A percentile compares a stretch with the other conserved stretches of the same genome.
Conservation (phyloP, 129 eudicot species). For the Chrysanthemum lavandulifolium region DNA sequence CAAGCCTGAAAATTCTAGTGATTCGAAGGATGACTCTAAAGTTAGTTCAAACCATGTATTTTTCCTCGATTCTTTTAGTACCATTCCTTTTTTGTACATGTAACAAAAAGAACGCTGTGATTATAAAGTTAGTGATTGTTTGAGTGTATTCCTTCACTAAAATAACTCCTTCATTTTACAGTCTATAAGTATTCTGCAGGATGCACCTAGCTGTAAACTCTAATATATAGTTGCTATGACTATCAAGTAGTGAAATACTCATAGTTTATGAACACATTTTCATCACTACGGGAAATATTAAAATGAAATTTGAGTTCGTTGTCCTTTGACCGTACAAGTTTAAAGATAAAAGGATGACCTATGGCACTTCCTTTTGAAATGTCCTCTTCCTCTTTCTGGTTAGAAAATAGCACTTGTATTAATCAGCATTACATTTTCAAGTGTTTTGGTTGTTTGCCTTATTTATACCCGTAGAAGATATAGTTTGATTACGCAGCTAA, state of each 20-base stretch:
- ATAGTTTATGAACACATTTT: too few relatives aligned
- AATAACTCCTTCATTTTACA: constrained; percentile 20
- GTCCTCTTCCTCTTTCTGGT: too few relatives aligned
- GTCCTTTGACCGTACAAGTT: too few relatives aligned
- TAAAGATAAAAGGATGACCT: too few relatives aligned
- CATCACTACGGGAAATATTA: too few relatives aligned
- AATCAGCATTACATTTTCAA: too few relatives aligned
- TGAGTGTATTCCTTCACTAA: not conserved
- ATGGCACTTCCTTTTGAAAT: too few relatives aligned
- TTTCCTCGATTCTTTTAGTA: constrained; percentile 15
- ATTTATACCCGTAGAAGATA: too few relatives aligned
- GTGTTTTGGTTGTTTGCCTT: too few relatives aligned
- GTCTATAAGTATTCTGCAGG: not conserved
- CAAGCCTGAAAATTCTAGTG: constrained; percentile 45
- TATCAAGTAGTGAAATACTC: not conserved
- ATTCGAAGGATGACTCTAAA: constrained; percentile 63
- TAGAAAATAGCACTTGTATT: too few relatives aligned
- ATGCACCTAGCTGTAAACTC: not conserved
- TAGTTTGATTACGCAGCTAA: too few relatives aligned
- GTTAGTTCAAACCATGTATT: not conserved
- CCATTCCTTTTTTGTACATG: not conserved
- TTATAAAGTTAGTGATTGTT: constrained; percentile 7
- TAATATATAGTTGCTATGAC: not conserved
- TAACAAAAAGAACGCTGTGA: constrained; percentile 24
- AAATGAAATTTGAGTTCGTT: too few relatives aligned